Base-by-base conservation (phyloP, 192 early-diverging fungal genomes). In the Entophlyctis luteolus region DNA sequence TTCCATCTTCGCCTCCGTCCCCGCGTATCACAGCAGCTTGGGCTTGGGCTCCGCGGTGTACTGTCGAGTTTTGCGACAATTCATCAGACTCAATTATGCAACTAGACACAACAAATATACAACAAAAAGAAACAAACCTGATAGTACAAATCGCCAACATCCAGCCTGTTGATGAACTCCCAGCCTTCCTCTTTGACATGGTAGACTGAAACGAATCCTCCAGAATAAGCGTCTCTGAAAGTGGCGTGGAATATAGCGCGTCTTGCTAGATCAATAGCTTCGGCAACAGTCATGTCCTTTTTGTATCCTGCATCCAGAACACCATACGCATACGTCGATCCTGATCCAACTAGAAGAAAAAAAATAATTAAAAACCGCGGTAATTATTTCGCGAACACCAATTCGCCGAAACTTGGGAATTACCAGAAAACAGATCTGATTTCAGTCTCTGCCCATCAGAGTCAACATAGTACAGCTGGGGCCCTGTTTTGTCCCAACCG, bases 291-390 rank as follows among this genome's bases (percentile, higher is more conserved):
- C 76, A 99, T 66, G 66, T 98, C 92, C 71, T 73, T 84, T 52
- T 84, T 82, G 77, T 93, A 97, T 63, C 88, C 91, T 48, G 85
- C 79, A 71, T 98, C 97, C 63, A 99, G 80, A 38, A 99, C 90
- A 82, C 97, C 95, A 76, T 99, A 99, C 6, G 97, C 97, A 81
- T 93, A 99, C 22, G 94, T 94, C 25, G 94, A 93, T n/a, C 97
- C 97, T 20, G 94, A 96, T 12, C 97, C 97, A 34, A 99, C 97
- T 49, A 20, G 10, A 32, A 0, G 14, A 58, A 34, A 34, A n/a
- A 18, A 8, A 35, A 12, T 27, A 57, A 34, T 20, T 27, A 36
- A 10, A 12, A 18, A 58, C 31, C 37, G 25, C 14, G 55, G 18
- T 16, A 25, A 25, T 18, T 28, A 52, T 45, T 45, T 10, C n/a